These are phyloP conservation scores for Mucor piriformis DNA, from an alignment of 371 early-diverging fungal genomes.

Conservation along the genomic window DNA sequence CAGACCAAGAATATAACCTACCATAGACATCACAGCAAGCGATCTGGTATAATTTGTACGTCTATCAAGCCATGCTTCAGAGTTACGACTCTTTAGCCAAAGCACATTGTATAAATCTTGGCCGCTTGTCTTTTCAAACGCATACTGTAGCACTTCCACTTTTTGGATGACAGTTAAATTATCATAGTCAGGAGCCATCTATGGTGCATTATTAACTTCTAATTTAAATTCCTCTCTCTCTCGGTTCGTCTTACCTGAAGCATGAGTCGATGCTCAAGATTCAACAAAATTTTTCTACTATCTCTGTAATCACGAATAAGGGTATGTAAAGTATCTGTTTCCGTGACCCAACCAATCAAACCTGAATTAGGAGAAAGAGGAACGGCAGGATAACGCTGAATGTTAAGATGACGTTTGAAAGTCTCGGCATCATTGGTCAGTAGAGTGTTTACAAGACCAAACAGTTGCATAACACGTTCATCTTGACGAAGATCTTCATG, in stretches of 20 bases:
- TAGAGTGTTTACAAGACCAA: constrained; percentile 95
- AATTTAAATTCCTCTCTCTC: no score
- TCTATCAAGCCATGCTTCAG: constrained; percentile 95
- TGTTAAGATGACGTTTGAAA: constrained; percentile 89
- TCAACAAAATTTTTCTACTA: constrained; percentile 83
- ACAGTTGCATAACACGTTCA: constrained; percentile 98
- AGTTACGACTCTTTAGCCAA: constrained; percentile 95
- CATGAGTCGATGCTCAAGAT: constrained; percentile 95
- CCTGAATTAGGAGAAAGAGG: constrained; percentile 98
- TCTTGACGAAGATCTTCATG: constrained; percentile 99
- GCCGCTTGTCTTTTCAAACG: constrained; percentile 92
- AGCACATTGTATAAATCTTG: constrained; percentile 94
- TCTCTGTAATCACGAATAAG: constrained; percentile 92
- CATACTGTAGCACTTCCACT: constrained; percentile 97
- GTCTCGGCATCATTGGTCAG: constrained; percentile 89
- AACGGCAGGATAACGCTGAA: constrained; percentile 91
- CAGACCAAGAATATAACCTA: constrained; percentile 96
- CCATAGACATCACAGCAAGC: constrained; percentile 98
- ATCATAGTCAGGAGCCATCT: constrained; percentile 96
- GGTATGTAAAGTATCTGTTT: constrained; percentile 93
- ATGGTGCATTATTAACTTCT: not conserved
- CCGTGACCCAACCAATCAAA: constrained; percentile 95
- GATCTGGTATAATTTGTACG: constrained; percentile 97
- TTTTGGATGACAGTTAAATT: constrained; percentile 91
- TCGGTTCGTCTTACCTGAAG: constrained; percentile 53